Base-by-base conservation (phyloP, 1,284 basidiomycete genomes). In the Boletellus deceptivus region DNA sequence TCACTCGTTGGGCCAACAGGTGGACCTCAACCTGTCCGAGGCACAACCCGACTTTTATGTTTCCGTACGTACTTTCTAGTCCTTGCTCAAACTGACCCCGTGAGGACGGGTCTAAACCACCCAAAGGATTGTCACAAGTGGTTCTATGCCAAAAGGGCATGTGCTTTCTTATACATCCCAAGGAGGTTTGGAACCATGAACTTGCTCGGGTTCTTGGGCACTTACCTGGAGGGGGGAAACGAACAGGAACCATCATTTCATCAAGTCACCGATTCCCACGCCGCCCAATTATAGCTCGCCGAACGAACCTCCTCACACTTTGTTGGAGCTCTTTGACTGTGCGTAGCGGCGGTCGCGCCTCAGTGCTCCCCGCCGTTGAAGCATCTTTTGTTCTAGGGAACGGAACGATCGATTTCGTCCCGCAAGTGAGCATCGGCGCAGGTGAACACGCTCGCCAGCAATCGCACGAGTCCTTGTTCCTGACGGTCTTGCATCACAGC, bases 81-180 rank as follows among this genome's bases (percentile, higher is more conserved):
- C 29, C 20, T 16, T 9, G 42, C 43, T 35, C 38, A 22, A 27
- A 29, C 1, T 10, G 11, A 13, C 10, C 29, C 24, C 17, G 6
- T 6, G 18, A 20, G 4, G 6, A 20, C 27, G 10, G 48, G 8
- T 43, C 31, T 4, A 25, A 25, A 14, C 50, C 22, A 4, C 36
- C 2, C 3, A 33, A 48, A 85, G 80, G 91, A 91, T 63, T 86
- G 84, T 57, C 89, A 93, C 72, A 94, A 93, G 67, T 93, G 92
- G 91, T 70, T 93, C 3, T 83, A 73, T 57, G 79, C 82, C 6
- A 90, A 91, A 64, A 78, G 91, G 7, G 76, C 80, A 8, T 83
- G 79, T 48, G 86, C 90, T 0, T 72, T 89, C 13, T 70, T 95
- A 24, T 95, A 94, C 66, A 84, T 90, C 3, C 86, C 92, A 0